These are phyloP conservation scores for Ophiostoma piceae DNA, from an alignment of 2,329 filamentous ascomycete species.

Conservation along the genomic window DNA sequence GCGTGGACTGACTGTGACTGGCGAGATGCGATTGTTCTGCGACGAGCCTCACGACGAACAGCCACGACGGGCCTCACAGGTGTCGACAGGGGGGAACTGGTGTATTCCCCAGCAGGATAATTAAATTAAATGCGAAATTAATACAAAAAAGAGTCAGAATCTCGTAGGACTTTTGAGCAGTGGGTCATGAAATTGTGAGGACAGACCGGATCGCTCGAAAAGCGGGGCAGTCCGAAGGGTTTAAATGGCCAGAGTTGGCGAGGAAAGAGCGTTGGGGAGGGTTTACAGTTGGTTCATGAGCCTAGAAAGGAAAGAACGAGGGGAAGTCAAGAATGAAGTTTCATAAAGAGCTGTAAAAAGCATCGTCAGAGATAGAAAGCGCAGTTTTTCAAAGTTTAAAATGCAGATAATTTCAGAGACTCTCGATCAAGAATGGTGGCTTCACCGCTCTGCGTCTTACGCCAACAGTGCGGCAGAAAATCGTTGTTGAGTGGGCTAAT, in stretches of 20 bases:
- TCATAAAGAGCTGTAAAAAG: not conserved
- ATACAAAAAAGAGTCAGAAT: conserved; percentile 9
- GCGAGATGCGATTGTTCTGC: conserved; percentile 18
- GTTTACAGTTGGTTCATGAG: not conserved
- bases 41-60: conserved; percentile 16
- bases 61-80: conserved; percentile 1
- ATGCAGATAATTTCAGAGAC: not conserved
- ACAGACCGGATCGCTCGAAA: conserved; percentile 5
- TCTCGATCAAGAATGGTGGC: not conserved
- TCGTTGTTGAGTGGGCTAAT: not conserved
- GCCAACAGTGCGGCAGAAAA: not conserved
- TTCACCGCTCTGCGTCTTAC: not conserved
- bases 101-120: not conserved
- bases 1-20: conserved; percentile 6
- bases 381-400: not conserved
- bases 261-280: conserved; percentile 6
- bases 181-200: conserved; percentile 3
- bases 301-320: not conserved
- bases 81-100: not conserved
- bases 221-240: not conserved
- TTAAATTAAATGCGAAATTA: not conserved
- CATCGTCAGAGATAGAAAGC: not conserved
- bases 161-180: conserved; percentile 15
- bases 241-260: not conserved
- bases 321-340: not conserved